Evolutionary conservation across 2,329 filamentous ascomycete species (phyloP).

Genomic region (Leptographium flavum): DNA sequence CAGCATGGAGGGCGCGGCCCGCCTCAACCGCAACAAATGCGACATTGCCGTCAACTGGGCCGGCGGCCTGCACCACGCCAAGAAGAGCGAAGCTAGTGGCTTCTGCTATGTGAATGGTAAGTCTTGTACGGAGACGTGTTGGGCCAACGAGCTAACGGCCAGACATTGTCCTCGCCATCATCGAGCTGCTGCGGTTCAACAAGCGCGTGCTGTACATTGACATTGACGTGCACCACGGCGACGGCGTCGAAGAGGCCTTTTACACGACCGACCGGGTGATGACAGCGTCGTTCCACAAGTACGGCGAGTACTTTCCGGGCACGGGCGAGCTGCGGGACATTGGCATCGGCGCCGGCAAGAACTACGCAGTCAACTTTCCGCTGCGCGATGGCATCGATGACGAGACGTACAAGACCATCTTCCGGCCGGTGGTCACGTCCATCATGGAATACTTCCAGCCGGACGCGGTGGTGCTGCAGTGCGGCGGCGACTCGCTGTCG

Average conservation of each 20-base stretch:
- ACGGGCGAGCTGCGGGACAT: conserved; percentile 79
- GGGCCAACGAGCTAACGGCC: background rate
- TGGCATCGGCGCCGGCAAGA: conserved; percentile 74
- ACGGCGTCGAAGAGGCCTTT: conserved; percentile 76
- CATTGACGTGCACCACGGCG: conserved; percentile 77
- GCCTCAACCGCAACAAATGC: conserved; percentile 79
- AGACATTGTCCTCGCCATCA: conserved; percentile 87
- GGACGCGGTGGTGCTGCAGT: conserved; percentile 87
- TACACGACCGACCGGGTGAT: conserved; percentile 73
- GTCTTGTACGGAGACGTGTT: background rate
- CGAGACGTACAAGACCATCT: conserved; percentile 76
- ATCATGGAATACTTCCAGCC: conserved; percentile 83
- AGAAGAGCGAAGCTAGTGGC: conserved; percentile 89
- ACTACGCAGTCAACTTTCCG: conserved; percentile 84
- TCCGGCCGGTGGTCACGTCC: conserved; percentile 74
- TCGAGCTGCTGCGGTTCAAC: conserved; percentile 80
- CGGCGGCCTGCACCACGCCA: conserved; percentile 90
- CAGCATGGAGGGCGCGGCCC: conserved; percentile 83
- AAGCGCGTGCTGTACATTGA: conserved; percentile 95
- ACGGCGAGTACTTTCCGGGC: conserved; percentile 89
- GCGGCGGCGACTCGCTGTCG: conserved; percentile 86
- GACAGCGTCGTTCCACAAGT: conserved; percentile 94
- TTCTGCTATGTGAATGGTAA: conserved; percentile 95
- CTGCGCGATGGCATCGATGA: conserved; percentile 88
- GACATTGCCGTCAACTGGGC: conserved; percentile 99